Conservation (phyloP, 225 moss, liverwort and hornwort genomes). For the Rhytidiadelphus loreus region DNA sequence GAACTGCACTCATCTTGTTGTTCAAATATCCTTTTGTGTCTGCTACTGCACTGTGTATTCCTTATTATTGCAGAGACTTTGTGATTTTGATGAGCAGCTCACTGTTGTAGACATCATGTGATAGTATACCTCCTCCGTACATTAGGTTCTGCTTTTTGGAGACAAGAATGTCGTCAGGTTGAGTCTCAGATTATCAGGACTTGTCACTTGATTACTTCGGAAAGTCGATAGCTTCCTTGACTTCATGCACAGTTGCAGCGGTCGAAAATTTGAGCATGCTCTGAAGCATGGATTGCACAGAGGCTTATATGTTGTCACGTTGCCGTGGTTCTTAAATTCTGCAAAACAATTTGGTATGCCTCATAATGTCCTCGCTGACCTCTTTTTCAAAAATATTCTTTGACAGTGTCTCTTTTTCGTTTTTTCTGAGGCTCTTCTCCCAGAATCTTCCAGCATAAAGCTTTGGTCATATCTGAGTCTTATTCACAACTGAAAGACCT, state of each 20-base stretch:
- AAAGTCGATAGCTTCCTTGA: slow-evolving; percentile 24
- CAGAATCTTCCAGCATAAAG: neutral
- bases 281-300: slow-evolving; percentile 55
- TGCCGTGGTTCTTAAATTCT: slow-evolving; percentile 61
- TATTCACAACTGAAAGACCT: neutral
- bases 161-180: neutral
- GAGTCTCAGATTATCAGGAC: neutral
- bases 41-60: neutral
- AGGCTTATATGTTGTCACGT: slow-evolving; percentile 44
- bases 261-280: slow-evolving; percentile 60
- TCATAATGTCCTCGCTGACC: neutral
- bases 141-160: neutral
- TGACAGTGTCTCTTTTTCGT: neutral
- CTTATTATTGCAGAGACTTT: neutral
- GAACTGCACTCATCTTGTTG: slow-evolving; percentile 59
- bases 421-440: neutral
- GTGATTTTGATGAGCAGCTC: neutral
- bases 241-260: slow-evolving; percentile 50
- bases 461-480: neutral
- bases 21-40: slow-evolving; percentile 50
- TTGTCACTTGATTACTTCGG: neutral
- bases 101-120: neutral
- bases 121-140: neutral
- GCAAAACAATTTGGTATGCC: slow-evolving; percentile 51
- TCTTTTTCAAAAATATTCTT: neutral